Evolutionary conservation across 1,284 basidiomycete species (phyloP), one percentile per base, ranked within the genome.

Genomic region (Naganishia albida): DNA sequence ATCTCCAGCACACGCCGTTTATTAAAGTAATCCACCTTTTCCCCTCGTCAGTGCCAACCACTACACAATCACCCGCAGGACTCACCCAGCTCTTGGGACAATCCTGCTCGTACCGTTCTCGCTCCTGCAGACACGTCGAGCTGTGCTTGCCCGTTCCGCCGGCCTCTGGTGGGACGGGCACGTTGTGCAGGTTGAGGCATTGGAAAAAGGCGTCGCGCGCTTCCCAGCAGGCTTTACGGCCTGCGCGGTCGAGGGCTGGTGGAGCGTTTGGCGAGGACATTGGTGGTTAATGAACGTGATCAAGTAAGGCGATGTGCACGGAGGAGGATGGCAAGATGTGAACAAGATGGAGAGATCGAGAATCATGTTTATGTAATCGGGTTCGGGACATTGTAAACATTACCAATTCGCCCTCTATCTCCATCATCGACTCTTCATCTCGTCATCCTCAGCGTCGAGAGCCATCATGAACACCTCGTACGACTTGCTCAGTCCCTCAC

Each of bases 11-110:
- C 74, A 38, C 80, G 72, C 20, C 80, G 75, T 69, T 81, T 80
- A 72, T 80, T 79, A 70, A 81, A 81, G 73, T 81, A 81, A 65
- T 81, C 80, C 70, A 80, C 76, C 80, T 81, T 68, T 20, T 20
- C 3, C 20, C 18, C n/a, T n/a, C 25, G 46, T n/a, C 6, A 25
- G 10, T 18, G 10, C 15, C 20, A 34, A 23, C 10, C 26, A 12
- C 13, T n/a, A 4, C 20, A 7, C 40, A 18, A 53, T 54, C 48
- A 12, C 13, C 38, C 7, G 20, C n/a, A 25, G 4, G 25, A 76
- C 80, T 73, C 67, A 81, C 80, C 80, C 80, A 81, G 68, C 76
- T 78, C 67, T 74, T 75, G 0, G 76, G 76, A 71, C 80, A 81
- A 67, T 72, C 70, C 34, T 67, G 64, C 65, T 77, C 73, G 62